Percentiles rank a stretch among this genome's conserved stretches.
Conservation (phyloP, 2,329 filamentous ascomycete genomes). For the Claviceps cyperi region DNA sequence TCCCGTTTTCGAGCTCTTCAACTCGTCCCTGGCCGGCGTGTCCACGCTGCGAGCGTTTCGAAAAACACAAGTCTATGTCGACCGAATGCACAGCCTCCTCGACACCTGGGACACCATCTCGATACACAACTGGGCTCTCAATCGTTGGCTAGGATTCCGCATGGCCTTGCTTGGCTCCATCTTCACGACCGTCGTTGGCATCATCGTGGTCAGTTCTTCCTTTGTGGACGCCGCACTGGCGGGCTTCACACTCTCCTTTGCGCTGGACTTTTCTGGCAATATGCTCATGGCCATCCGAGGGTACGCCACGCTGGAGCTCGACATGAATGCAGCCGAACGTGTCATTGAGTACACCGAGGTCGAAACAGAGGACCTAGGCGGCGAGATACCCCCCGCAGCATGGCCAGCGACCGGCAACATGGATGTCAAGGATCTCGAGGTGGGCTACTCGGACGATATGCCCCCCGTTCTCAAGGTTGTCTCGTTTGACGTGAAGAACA, state of each 20-base stretch:
- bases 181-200: slow-evolving; percentile 52
- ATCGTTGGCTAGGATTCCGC: slow-evolving; percentile 63
- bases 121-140: slow-evolving; percentile 57
- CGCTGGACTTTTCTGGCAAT: slow-evolving; percentile 50
- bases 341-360: slow-evolving; percentile 62
- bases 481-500: slow-evolving; percentile 49
- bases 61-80: slow-evolving; percentile 50
- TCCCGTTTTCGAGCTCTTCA: slow-evolving; percentile 69
- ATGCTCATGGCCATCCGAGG: slow-evolving; percentile 53
- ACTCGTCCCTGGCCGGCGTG: slow-evolving; percentile 56
- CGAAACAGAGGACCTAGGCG: slow-evolving; percentile 50
- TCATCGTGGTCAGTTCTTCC: slow-evolving; percentile 46
- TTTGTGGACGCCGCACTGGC: slow-evolving; percentile 55
- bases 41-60: slow-evolving; percentile 63
- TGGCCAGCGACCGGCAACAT: slow-evolving; percentile 66
- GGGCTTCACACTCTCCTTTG: slow-evolving; percentile 62
- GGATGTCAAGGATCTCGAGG: slow-evolving; percentile 58
- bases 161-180: slow-evolving; percentile 55
- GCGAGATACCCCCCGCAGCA: slow-evolving; percentile 46
- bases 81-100: slow-evolving; percentile 54
- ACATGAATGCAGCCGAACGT: slow-evolving; percentile 67
- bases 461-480: slow-evolving; percentile 57
- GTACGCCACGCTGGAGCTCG: slow-evolving; percentile 57
- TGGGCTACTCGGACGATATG: slow-evolving; percentile 56
- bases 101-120: slow-evolving; percentile 53